Percentiles rank a stretch among this genome's conserved stretches.
Conservation (phyloP, 2,329 filamentous ascomycete species). For the Plenodomus lindquistii region DNA sequence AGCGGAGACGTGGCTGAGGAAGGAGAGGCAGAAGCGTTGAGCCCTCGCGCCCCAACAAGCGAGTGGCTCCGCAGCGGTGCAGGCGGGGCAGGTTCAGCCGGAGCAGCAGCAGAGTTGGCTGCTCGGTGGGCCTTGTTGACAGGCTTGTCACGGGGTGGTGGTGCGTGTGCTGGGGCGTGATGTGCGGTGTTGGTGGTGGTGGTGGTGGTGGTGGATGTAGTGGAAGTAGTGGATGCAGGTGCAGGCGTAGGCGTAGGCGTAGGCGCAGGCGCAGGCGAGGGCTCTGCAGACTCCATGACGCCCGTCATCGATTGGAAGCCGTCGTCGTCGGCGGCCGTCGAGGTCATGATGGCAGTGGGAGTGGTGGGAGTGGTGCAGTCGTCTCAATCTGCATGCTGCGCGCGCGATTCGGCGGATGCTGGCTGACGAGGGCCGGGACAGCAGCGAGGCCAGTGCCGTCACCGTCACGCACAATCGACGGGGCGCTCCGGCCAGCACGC, state of each 20-base stretch:
- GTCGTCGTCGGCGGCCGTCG: constrained; percentile 22
- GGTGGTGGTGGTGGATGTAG: too few species aligned
- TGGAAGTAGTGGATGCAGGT: too few species aligned
- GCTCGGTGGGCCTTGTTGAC: constrained; percentile 15
- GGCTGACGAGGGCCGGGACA: constrained; percentile 22
- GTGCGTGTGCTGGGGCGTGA: not conserved
- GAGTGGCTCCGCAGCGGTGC: constrained; percentile 30
- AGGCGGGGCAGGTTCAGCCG: constrained; percentile 14
- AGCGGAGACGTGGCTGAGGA: constrained; percentile 49
- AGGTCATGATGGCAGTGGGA: constrained; percentile 29
- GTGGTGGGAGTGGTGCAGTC: constrained; percentile 38
- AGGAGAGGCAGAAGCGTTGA: constrained; percentile 39
- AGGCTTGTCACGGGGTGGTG: constrained; percentile 11
- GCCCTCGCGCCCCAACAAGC: constrained; percentile 31
- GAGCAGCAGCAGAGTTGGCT: constrained; percentile 5
- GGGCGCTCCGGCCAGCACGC: constrained; percentile 25
- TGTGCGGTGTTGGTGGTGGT: constrained; percentile 2
- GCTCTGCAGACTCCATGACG: constrained; percentile 44
- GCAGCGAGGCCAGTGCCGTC: constrained; percentile 27
- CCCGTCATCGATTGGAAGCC: constrained; percentile 45
- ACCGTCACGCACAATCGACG: constrained; percentile 31
- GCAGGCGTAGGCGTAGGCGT: constrained; percentile 1
- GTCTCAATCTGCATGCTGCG: constrained; percentile 37
- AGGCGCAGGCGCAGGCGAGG: constrained; percentile 24
- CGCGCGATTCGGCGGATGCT: constrained; percentile 16